These are phyloP conservation scores for Kingdonia uniflora DNA, from an alignment of 164 flowering plant species.

Conservation along the genomic window DNA sequence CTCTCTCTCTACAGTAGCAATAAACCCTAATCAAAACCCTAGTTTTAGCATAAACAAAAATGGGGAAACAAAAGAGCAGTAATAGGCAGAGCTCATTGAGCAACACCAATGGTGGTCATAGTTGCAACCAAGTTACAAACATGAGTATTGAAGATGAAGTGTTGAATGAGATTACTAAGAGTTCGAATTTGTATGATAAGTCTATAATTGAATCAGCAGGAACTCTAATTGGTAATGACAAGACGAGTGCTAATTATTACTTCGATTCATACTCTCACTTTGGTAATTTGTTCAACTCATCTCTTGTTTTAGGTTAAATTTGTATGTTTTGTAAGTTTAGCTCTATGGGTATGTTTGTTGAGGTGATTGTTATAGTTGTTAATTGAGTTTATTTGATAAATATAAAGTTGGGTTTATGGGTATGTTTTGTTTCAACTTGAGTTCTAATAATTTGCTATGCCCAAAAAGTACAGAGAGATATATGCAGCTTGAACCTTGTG, in stretches of 20 bases:
- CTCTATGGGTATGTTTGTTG: too few species aligned
- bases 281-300: conserved; percentile 28
- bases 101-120: not conserved
- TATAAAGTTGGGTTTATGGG: not conserved
- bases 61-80: not conserved
- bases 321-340: not conserved
- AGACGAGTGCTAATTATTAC: too few species aligned
- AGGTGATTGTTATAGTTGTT: too few species aligned
- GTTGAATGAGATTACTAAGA: conserved; percentile 19
- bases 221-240: too few species aligned
- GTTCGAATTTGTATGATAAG: conserved; percentile 36
- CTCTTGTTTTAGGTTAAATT: not conserved
- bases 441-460: too few species aligned
- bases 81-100: not conserved
- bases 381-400: too few species aligned
- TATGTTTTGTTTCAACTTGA: not conserved
- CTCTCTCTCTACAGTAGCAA: too few species aligned
- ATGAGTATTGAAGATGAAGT: conserved; percentile 21
- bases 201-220: conserved; percentile 24
- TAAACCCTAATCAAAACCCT: too few species aligned
- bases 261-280: too few species aligned
- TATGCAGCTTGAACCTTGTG: too few species aligned
- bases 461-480: too few species aligned
- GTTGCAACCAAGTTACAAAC: conserved; percentile 17
- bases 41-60: not conserved